Conservation (phyloP, 140 eudicot species). For the Ambrosia hybrid region DNA sequence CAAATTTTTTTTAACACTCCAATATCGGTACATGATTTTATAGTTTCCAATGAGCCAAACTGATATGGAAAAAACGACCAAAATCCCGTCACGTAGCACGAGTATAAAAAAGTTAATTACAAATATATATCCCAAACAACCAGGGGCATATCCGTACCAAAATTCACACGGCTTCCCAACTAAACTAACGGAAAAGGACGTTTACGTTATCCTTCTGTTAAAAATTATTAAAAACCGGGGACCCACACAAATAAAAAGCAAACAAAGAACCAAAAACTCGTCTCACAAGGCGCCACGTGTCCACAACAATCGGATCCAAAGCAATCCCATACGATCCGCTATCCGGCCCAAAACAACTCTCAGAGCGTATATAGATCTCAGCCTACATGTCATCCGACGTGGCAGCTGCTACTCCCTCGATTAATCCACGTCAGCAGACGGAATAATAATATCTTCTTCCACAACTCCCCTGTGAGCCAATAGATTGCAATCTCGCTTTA, state of each 20-base stretch:
- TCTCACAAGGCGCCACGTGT: conserved; percentile 47
- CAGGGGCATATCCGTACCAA: conserved; percentile 16
- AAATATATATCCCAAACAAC: not conserved
- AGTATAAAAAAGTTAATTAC: too few relatives aligned
- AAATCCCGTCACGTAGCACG: too few relatives aligned
- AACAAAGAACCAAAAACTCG: conserved; percentile 36
- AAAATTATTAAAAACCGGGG: not conserved
- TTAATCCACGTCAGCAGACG: conserved; percentile 36
- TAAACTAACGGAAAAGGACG: conserved; percentile 16
- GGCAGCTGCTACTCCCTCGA: conserved; percentile 31
- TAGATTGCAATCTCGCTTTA: conserved; percentile 23
- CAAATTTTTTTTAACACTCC: too few relatives aligned
- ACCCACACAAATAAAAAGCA: not conserved
- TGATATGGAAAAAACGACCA: too few relatives aligned
- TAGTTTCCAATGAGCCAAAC: too few relatives aligned
- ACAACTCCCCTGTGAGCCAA: conserved; percentile 5
- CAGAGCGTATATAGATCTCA: conserved; percentile 52
- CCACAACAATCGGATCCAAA: conserved; percentile 50
- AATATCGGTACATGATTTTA: too few relatives aligned
- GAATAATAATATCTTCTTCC: conserved; percentile 38
- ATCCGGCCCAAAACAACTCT: conserved; percentile 39
- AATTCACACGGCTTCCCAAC: not conserved
- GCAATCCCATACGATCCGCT: conserved; percentile 40
- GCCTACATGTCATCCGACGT: conserved; percentile 34
- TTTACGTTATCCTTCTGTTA: conserved; percentile 17